A percentile compares a stretch with the other conserved stretches of the same genome.
Conservation (phyloP, 257 asterid species). For the Nicotiana otophora region DNA sequence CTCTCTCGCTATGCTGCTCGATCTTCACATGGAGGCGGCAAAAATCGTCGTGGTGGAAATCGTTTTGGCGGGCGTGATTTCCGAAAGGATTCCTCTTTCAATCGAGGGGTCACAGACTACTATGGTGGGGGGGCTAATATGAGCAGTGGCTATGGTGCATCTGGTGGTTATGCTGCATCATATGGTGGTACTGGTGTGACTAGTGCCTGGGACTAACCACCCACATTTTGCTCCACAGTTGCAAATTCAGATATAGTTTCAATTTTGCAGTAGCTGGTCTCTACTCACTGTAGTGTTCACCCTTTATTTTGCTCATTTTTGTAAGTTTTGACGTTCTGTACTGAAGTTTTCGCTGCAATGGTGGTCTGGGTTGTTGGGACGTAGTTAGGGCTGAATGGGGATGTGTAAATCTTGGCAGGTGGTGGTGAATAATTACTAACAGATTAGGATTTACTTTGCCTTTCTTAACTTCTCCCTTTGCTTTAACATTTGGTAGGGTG, state of each 20-base stretch:
- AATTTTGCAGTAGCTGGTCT: not conserved
- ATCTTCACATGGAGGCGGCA: constrained; percentile 6
- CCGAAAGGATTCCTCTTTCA: constrained; percentile 17
- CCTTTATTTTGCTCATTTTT: not conserved
- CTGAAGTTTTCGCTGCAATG: constrained; percentile 1
- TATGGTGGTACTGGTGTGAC: constrained; percentile 15
- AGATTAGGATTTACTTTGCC: constrained; percentile 4
- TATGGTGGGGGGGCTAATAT: constrained; percentile 10
- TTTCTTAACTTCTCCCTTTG: not conserved
- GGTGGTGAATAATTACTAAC: constrained; percentile 11
- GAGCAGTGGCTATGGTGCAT: constrained; percentile 14
- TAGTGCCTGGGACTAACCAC: constrained; percentile 24
- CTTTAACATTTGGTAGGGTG: not conserved
- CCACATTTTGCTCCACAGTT: not conserved
- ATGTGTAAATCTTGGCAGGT: constrained; percentile 19
- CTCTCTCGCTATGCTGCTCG: constrained; percentile 8
- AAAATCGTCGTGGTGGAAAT: constrained; percentile 11
- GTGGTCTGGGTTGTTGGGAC: constrained; percentile 6
- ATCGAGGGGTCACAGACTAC: constrained; percentile 8
- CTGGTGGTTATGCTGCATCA: constrained; percentile 7
- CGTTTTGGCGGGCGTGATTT: constrained; percentile 25
- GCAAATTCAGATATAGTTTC: constrained; percentile 12
- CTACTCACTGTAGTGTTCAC: not conserved
- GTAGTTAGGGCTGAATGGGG: not conserved
- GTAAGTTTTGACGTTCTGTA: not conserved